phyloP scores from a whole-genome alignment of 176 grass and related monocot genomes.

The Zoysia pacifica region DNA sequence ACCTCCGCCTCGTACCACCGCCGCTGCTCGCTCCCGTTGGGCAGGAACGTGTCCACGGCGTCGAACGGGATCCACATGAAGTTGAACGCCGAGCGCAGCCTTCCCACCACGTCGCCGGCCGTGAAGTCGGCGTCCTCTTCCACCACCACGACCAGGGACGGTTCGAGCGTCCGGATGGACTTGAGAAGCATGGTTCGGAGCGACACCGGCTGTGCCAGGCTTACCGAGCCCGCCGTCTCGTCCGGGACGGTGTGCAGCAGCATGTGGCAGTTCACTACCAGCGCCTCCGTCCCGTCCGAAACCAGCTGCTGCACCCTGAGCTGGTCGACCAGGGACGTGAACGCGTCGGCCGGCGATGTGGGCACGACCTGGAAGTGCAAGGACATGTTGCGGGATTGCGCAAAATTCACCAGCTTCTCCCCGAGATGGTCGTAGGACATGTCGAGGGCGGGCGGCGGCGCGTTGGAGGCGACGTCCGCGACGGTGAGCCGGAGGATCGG shows the following conservation, averaged over 20 bases:
- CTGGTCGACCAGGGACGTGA: constrained; percentile 68
- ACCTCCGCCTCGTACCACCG: constrained; percentile 91
- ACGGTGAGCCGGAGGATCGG: constrained; percentile 80
- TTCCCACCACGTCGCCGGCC: constrained; percentile 60
- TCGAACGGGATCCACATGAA: constrained; percentile 98
- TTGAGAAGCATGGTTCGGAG: constrained; percentile 87
- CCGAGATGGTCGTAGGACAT: constrained; percentile 89
- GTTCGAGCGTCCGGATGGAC: constrained; percentile 69
- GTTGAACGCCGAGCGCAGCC: constrained; percentile 90
- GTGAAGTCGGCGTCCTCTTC: constrained; percentile 99
- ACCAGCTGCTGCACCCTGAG: constrained; percentile 76
- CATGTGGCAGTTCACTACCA: constrained; percentile 97
- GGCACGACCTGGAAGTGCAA: constrained; percentile 83
- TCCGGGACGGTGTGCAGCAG: constrained; percentile 83
- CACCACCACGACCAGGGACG: constrained; percentile 63
- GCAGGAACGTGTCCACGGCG: constrained; percentile 90
- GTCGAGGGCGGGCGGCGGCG: constrained; percentile 60
- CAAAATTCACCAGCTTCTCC: constrained; percentile 72
- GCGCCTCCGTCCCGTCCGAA: constrained; percentile 68
- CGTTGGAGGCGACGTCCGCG: constrained; percentile 34
- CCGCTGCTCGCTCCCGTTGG: constrained; percentile 83
- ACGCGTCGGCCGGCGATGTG: constrained; percentile 61
- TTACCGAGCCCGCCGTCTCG: constrained; percentile 70
- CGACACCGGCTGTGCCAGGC: constrained; percentile 42
- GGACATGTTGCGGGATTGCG: constrained; percentile 64